Base-by-base conservation (phyloP, 2,329 filamentous ascomycete genomes). In the Fusarium dlaminii region DNA sequence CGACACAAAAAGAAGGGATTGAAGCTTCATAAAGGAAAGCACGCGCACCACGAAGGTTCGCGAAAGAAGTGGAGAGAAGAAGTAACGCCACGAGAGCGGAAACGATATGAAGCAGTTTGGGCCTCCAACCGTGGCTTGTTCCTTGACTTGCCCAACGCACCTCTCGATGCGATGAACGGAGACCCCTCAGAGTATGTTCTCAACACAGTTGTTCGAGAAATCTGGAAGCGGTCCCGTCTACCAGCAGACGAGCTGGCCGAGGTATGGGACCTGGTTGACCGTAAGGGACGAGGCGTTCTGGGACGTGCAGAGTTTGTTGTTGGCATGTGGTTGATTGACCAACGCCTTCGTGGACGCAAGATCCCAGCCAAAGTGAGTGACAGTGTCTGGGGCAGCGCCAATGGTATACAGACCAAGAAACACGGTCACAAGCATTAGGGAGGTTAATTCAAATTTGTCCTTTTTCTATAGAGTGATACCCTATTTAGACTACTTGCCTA, bases 61-160 rank as follows among this genome's bases (percentile, higher is more conserved):
- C 88, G 93, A 24, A 91, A 90, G 77, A 89, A 93, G 12, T 96
- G 94, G 94, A 89, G 93, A 46, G 93, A 95, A 74, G 87, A 90
- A 69, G 89, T 96, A 46, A 93, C 92, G 0, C 87, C 90, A 54
- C 86, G 90, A 10, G 93, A 96, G 79, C 86, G 92, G n/a, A 93
- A 93, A 78, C 88, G 94, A 4, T 96, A 96, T 81, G 94, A 96
- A 81, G 94, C 92, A 6, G 89, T 96, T 3, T 96, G 93, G 93
- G 94, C 94, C 3, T 94, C 93, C 46, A 96, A 96, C 77, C 90
- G 90, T 55, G 93, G 93, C 0, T 66, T 90, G 0, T 82, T 89
- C 14, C 79, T 88, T 5, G 76, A 82, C 5, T 29, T 67, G 20
- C 62, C 70, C 18, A 71, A 72, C 61, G 68, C 72, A 11, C 75